Conservation (phyloP, 148 eudicot species). For the Silene latifolia region DNA sequence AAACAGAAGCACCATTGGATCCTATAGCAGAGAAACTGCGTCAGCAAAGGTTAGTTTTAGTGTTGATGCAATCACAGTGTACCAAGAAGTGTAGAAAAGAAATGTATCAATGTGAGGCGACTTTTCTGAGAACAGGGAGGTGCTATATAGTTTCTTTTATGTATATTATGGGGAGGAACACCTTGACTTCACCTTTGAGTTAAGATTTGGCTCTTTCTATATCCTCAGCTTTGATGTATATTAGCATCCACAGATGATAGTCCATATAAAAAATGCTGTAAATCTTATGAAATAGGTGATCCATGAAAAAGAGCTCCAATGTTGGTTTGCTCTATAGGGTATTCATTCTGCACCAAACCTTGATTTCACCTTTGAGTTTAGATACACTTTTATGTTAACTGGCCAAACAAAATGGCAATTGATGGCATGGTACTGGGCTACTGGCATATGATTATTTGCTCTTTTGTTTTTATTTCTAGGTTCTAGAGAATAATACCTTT, state of each 20-base stretch:
- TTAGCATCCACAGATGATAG: not conserved
- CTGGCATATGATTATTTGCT: not conserved
- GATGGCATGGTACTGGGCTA: not conserved
- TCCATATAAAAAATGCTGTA: no score
- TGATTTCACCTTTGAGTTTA: not conserved
- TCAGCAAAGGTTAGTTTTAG: constrained; percentile 38
- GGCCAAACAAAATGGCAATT: not conserved
- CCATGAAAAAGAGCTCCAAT: no score
- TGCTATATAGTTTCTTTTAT: not conserved
- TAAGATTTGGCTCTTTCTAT: not conserved
- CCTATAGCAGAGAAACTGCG: constrained; percentile 48
- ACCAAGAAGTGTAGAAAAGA: not conserved
- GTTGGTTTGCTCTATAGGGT: not conserved
- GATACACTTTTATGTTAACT: no score
- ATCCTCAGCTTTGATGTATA: not conserved
- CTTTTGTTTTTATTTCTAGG: not conserved
- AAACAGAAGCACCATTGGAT: constrained; percentile 35
- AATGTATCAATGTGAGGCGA: not conserved
- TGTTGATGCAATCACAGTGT: not conserved
- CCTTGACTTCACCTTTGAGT: not conserved
- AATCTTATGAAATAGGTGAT: no score
- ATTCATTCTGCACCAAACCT: not conserved
- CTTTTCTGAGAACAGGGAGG: not conserved
- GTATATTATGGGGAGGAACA: not conserved
- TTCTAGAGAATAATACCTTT: not conserved